Base-by-base conservation (phyloP, 2,329 filamentous ascomycete species). In the Nigrospora oryzae region DNA sequence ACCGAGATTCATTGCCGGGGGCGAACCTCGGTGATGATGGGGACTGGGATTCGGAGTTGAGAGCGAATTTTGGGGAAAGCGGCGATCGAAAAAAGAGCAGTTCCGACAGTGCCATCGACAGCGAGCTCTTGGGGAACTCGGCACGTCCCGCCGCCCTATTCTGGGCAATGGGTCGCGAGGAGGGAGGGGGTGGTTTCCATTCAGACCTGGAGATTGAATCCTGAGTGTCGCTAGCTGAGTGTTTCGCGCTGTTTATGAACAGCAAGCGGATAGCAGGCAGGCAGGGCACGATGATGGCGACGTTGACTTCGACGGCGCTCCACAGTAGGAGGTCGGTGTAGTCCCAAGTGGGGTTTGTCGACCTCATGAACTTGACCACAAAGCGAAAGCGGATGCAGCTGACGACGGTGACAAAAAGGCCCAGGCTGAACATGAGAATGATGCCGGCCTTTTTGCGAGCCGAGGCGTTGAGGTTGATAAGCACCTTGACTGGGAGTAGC, bases 281-380 rank as follows among this genome's bases (percentile, higher is more conserved):
- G 17, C 38, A 40, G 31, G 33, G 17, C 14, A 45, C 43, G 15
- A 45, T 39, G 30, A 45, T 33, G 23, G 36, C 15, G 10, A 45
- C 36, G 30, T 34, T 34, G 15, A 45, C 36, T 19, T 45, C 43
- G 14, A 45, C 36, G 13, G 16, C 43, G 15, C 11, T 17, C 43
- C 43, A 45, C 7, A 45, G 15, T 11, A 45, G 10, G 33, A 19
- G 11, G 35, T 43, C 41, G n/a, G 28, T 36, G 36, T 68, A 65
- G 50, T 69, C 63, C 65, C 64, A 69, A 1, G 64, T 64, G 11
- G 67, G 32, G 23, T 43, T 43, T 5, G 41, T 38, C 12, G 40
- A 36, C 13, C 15, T 5, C 32, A 34, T 32, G 17, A 38, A 38
- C 13, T n/a, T 7, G 13, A 43, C 11, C 12, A 43, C 17, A 15